Evolutionary conservation across 1,284 basidiomycete genomes (phyloP).

Genomic region (Leccinum griseonigrum): DNA sequence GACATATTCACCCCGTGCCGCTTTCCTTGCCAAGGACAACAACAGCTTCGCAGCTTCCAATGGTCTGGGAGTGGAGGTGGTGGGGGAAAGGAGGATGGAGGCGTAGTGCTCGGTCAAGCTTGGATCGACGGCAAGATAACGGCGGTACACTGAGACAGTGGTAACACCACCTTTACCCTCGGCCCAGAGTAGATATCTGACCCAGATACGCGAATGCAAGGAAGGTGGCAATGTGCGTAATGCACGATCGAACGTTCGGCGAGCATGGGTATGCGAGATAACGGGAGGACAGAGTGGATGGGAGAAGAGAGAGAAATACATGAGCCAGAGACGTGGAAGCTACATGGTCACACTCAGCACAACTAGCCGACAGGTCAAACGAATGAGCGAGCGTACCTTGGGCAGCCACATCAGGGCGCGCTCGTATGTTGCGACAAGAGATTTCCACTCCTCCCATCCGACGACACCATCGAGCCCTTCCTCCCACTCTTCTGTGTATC

Average conservation of each 20-base stretch:
- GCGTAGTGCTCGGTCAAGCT: slow-evolving; percentile 86
- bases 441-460: slow-evolving; percentile 95
- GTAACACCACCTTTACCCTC: slow-evolving; percentile 83
- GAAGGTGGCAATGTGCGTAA: slow-evolving; percentile 92
- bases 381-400: slow-evolving; percentile 52
- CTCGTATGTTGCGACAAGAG: slow-evolving; percentile 86
- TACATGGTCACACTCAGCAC: slow-evolving; percentile 33
- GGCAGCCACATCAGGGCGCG: slow-evolving; percentile 93
- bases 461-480: slow-evolving; percentile 83
- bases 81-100: slow-evolving; percentile 67
- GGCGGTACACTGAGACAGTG: slow-evolving; percentile 84
- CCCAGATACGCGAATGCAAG: slow-evolving; percentile 94
- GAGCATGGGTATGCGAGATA: slow-evolving; percentile 87
- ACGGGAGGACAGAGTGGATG: slow-evolving; percentile 88
- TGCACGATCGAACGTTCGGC: slow-evolving; percentile 93
- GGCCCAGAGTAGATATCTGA: slow-evolving; percentile 93
- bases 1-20: slow-evolving; percentile 78
- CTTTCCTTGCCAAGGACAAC: slow-evolving; percentile 80
- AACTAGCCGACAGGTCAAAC: slow-evolving; percentile 4
- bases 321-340: slow-evolving; percentile 93
- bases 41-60: slow-evolving; percentile 94
- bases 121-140: slow-evolving; percentile 87
- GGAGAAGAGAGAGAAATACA: slow-evolving; percentile 88
- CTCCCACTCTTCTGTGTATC: slow-evolving; percentile 79
- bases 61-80: slow-evolving; percentile 70